These are phyloP conservation scores for Tolypocladium ophioglossoides DNA, from an alignment of 2,329 filamentous ascomycete genomes.

Conservation along the genomic window DNA sequence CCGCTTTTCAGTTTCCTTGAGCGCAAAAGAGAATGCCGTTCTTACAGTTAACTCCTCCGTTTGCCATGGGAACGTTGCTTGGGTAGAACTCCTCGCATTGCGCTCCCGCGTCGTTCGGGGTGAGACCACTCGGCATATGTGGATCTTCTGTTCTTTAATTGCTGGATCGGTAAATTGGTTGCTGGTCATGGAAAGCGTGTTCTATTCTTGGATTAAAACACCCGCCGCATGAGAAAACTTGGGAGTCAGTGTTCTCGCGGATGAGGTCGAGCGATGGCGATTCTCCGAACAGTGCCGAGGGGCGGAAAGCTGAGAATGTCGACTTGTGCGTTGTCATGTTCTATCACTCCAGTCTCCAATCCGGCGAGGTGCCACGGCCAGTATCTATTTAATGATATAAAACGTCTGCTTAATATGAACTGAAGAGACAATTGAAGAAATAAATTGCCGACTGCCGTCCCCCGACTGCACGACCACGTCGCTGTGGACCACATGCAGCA, in stretches of 20 bases:
- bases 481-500: too few relatives aligned
- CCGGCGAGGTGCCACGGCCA: neutral
- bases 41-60: slow-evolving; percentile 37
- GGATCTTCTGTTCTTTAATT: slow-evolving; percentile 14
- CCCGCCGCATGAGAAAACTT: slow-evolving; percentile 40
- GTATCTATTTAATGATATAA: neutral
- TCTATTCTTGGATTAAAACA: slow-evolving; percentile 18
- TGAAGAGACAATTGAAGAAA: neutral
- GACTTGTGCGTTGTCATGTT: neutral
- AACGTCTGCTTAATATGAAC: neutral
- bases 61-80: slow-evolving; percentile 29
- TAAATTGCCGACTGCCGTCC: neutral
- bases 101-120: slow-evolving; percentile 4
- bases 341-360: neutral
- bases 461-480: neutral
- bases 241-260: slow-evolving; percentile 24
- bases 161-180: slow-evolving; percentile 15
- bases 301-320: slow-evolving; percentile 3
- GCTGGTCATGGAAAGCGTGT: slow-evolving; percentile 22
- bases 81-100: slow-evolving; percentile 22
- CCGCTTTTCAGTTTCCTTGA: slow-evolving; percentile 19
- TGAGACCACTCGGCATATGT: slow-evolving; percentile 17
- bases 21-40: slow-evolving; percentile 29
- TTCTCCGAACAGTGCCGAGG: slow-evolving; percentile 21
- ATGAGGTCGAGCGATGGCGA: slow-evolving; percentile 24